Percentiles rank a stretch among this genome's conserved stretches.
Conservation (phyloP, 352 stramenopile species). For the Phytophthora pinifolia region DNA sequence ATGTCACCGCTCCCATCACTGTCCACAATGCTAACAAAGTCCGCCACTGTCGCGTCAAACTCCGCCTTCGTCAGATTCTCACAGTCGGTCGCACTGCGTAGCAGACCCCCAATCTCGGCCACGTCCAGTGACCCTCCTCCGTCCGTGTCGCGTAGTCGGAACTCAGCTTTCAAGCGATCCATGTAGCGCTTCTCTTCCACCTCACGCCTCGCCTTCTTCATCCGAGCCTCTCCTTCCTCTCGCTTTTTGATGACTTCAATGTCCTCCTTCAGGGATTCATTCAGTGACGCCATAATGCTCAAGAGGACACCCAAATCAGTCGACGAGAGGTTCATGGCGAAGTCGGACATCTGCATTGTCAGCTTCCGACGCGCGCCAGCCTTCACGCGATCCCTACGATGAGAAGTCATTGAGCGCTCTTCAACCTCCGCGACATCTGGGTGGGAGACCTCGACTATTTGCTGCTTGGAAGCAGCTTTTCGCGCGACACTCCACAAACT, state of each 20-base stretch:
- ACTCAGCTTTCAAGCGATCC: conserved; percentile 72
- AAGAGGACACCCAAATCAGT: conserved; percentile 82
- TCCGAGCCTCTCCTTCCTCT: conserved; percentile 43
- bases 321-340: conserved; percentile 79
- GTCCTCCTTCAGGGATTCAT: conserved; percentile 73
- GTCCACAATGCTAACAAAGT: conserved; percentile 82
- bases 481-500: conserved; percentile 68
- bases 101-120: conserved; percentile 58
- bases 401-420: conserved; percentile 24
- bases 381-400: conserved; percentile 48
- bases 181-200: conserved; percentile 72
- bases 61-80: conserved; percentile 74
- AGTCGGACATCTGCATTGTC: conserved; percentile 83
- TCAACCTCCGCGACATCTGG: conserved; percentile 41
- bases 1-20: conserved; percentile 81
- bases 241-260: conserved; percentile 56
- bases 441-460: conserved; percentile 66
- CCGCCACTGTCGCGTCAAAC: conserved; percentile 70
- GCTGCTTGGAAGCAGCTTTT: conserved; percentile 47
- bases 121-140: conserved; percentile 74
- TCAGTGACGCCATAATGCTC: conserved; percentile 67
- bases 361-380: conserved; percentile 59
- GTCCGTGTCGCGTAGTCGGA: conserved; percentile 70
- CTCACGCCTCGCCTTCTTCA: conserved; percentile 47
- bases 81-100: conserved; percentile 70